Evolutionary conservation across 768 basidiomycete genomes (phyloP), one percentile per base, ranked within the genome.

Genomic region (Kwoniella mangroviensis): DNA sequence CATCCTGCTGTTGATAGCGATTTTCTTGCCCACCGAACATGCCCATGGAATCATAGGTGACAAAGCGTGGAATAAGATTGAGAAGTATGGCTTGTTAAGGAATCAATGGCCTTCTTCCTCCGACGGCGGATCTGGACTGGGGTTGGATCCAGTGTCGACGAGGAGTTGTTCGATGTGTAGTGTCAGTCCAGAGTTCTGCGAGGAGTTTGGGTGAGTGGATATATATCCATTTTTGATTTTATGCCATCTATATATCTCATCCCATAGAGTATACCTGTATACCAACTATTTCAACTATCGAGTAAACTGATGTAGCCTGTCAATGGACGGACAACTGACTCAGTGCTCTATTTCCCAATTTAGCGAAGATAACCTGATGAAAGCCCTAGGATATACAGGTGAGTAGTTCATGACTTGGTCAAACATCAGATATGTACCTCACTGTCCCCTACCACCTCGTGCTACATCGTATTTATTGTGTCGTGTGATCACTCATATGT

Each of bases 181-280:
- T 56, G 70, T 69, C 1, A 59, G 66, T 26, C 66, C 67, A 3
- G 65, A 64, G 41, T 56, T 78, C 10, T 78, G 76, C 49, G 70
- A 71, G 15, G 66, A 71, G 42, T 54, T 74, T 19, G 71, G 76
- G 76, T 77, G 43, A 65, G 76, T 71, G 9, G 5, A 41, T 26
- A 11, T 40, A 4, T 13, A 26, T 9, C n/a, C 40, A 54, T 17
- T n/a, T 17, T 21, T 24, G 24, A 3, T 4, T 24, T n/a, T 54
- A 54, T 21, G 53, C 13, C 12, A 15, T 54, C 24, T 54, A 19
- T 24, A 22, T 11, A 22, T n/a, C 15, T n/a, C n/a, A 43, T 41
- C 58, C 21, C 28, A 60, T 9, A 45, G 12, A 12, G 45, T 12
- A 13, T 2, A 13, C 45, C 13, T 45, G 45, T 45, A 19, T 45